Evolutionary conservation across 2,329 filamentous ascomycete genomes (phyloP).

Genomic region (Paracamarosporium sp.): DNA sequence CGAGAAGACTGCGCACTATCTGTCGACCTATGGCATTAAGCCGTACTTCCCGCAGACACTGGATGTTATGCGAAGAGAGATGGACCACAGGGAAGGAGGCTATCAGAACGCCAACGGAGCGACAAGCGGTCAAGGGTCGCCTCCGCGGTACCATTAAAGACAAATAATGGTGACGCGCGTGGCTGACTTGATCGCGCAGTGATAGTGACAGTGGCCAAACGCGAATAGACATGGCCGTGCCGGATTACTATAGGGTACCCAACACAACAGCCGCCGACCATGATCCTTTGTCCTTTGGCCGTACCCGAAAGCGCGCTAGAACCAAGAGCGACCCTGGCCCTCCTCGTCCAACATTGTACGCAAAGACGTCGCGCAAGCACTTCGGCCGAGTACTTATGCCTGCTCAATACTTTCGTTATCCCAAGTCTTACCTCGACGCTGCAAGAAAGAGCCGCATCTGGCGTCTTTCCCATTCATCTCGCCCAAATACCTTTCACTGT

Average conservation of each 20-base stretch:
- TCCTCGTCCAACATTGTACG: background rate
- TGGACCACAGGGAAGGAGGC: constrained; percentile 35
- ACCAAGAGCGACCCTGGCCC: background rate
- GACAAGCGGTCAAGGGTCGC: constrained; percentile 37
- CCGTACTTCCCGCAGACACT: constrained; percentile 61
- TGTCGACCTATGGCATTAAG: constrained; percentile 60
- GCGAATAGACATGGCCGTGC: background rate
- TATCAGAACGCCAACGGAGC: constrained; percentile 24
- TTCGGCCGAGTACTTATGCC: background rate
- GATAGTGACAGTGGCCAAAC: background rate
- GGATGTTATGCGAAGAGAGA: constrained; percentile 55
- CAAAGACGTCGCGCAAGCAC: background rate
- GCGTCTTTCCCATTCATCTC: background rate
- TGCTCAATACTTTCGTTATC: background rate
- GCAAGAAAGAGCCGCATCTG: background rate
- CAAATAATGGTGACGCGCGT: background rate
- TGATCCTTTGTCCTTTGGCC: background rate
- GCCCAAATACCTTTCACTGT: background rate
- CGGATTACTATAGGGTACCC: too few species aligned
- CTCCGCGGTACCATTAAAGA: constrained; percentile 45
- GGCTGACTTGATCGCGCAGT: background rate
- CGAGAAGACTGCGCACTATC: constrained; percentile 61
- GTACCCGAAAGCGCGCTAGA: background rate
- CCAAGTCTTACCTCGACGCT: background rate
- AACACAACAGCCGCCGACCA: background rate